Evolutionary conservation across 2,329 filamentous ascomycete species (phyloP).

Genomic region (Thielaviopsis musarum): DNA sequence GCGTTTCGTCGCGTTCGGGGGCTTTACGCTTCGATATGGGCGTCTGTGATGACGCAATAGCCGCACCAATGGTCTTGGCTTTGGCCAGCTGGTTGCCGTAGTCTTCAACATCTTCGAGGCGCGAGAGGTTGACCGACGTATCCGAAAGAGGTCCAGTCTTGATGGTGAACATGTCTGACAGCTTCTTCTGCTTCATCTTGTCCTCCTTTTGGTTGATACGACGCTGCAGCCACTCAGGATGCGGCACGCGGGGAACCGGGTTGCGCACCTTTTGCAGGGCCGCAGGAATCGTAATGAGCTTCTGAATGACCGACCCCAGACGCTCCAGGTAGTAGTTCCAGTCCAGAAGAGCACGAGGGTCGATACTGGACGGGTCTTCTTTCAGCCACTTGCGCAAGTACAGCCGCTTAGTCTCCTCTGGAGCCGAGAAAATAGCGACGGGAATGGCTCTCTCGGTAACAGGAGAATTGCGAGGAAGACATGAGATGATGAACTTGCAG

Average conservation of each 20-base stretch:
- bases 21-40: conserved; percentile 54
- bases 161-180: conserved; percentile 77
- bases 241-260: conserved; percentile 79
- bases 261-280: conserved; percentile 90
- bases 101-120: conserved; percentile 60
- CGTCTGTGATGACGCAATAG: conserved; percentile 38
- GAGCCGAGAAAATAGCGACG: conserved; percentile 92
- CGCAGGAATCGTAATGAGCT: conserved; percentile 95
- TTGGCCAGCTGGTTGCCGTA: conserved; percentile 50
- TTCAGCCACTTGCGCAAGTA: conserved; percentile 93
- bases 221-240: conserved; percentile 92
- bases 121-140: conserved; percentile 45
- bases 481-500: conserved; percentile 98
- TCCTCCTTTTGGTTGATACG: conserved; percentile 93
- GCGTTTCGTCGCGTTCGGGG: conserved; percentile 31
- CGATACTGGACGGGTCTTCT: conserved; percentile 80
- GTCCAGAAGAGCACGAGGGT: conserved; percentile 77
- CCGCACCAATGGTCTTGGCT: conserved; percentile 39
- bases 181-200: conserved; percentile 95
- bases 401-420: conserved; percentile 68
- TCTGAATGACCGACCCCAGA: conserved; percentile 92
- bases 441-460: conserved; percentile 91
- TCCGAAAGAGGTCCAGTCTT: conserved; percentile 50
- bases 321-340: conserved; percentile 97
- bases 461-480: conserved; percentile 68